Evolutionary conservation across 805 yeast genomes (phyloP).

Genomic region (Metschnikowia amazonensis): DNA sequence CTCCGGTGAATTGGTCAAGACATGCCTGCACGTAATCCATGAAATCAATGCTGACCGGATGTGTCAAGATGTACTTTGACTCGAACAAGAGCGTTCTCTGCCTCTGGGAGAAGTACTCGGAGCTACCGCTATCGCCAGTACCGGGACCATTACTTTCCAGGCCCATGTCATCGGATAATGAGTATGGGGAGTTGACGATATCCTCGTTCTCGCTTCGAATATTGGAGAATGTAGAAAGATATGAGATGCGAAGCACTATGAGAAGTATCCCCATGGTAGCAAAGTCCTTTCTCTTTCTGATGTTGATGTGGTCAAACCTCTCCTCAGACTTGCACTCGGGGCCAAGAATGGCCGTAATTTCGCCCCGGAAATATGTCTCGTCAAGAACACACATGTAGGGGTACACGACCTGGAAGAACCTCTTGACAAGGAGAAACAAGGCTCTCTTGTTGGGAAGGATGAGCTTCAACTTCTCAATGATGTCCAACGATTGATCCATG

Average conservation of each 20-base stretch:
- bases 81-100: conserved; percentile 13
- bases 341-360: conserved; percentile 44
- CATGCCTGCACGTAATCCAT: conserved; percentile 32
- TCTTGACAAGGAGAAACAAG: conserved; percentile 16
- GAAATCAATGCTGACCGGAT: conserved; percentile 31
- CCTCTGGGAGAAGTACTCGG: background rate
- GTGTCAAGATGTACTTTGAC: conserved; percentile 23
- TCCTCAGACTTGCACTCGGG: conserved; percentile 13
- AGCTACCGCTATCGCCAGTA: background rate
- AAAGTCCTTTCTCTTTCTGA: conserved; percentile 42
- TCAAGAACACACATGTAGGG: conserved; percentile 22
- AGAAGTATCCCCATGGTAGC: conserved; percentile 50
- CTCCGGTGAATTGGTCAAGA: conserved; percentile 30
- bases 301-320: conserved; percentile 22
- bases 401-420: conserved; percentile 19
- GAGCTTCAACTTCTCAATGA: conserved; percentile 17
- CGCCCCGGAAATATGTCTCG: conserved; percentile 26
- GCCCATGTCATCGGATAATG: background rate
- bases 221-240: conserved; percentile 43
- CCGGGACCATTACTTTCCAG: background rate
- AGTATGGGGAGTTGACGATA: conserved; percentile 4
- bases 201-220: conserved; percentile 14
- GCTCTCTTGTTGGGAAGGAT: conserved; percentile 18
- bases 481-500: conserved; percentile 24
- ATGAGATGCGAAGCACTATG: conserved; percentile 50